Conservation (phyloP, 805 yeast species). For the Suhomyces prunicola region DNA sequence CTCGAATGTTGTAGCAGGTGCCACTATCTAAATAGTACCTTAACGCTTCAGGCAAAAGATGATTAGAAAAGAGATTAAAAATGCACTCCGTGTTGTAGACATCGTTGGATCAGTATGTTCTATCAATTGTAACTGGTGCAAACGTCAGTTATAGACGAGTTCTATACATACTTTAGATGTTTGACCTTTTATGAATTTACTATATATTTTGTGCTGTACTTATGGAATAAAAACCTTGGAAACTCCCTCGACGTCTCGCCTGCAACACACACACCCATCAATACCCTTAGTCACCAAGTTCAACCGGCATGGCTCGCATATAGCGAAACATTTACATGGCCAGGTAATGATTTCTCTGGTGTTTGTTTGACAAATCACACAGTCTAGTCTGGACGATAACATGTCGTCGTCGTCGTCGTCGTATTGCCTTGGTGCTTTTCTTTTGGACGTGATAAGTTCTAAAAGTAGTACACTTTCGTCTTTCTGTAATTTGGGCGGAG, state of each 20-base stretch:
- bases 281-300: conserved; percentile 70
- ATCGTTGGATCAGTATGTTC: no score
- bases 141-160: no score
- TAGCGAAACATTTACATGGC: conserved; percentile 90
- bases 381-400: conserved; percentile 39
- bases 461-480: conserved; percentile 19
- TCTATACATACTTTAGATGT: no score
- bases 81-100: no score
- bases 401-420: conserved; percentile 25
- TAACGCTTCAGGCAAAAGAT: no score
- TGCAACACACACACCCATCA: conserved; percentile 81
- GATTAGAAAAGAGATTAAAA: no score
- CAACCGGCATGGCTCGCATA: conserved; percentile 81
- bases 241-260: conserved; percentile 67
- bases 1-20: no score
- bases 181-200: no score
- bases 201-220: neutral
- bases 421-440: conserved; percentile 4
- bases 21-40: no score
- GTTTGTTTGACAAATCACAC: conserved; percentile 80
- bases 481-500: neutral
- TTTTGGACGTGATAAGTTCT: conserved; percentile 18
- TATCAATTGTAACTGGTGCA: no score
- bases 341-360: conserved; percentile 77
- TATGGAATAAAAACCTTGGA: conserved; percentile 59